Evolutionary conservation across 805 yeast species (phyloP).

Genomic region (Metschnikowia continentalis): DNA sequence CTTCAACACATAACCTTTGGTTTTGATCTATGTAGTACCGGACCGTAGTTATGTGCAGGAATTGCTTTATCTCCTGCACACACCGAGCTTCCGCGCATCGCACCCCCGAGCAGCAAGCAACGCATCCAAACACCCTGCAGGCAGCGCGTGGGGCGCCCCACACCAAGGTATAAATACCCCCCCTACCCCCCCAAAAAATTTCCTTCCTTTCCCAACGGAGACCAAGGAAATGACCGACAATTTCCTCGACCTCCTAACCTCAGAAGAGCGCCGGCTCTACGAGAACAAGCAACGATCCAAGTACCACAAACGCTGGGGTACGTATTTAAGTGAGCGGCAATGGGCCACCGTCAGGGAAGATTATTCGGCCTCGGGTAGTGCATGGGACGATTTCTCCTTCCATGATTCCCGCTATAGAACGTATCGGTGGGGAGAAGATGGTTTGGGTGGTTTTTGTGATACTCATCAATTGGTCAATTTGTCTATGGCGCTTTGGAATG

Average conservation of each 20-base stretch:
- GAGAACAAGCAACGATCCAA: slow-evolving; percentile 31
- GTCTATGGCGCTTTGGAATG: slow-evolving; percentile 90
- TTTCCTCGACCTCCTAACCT: slow-evolving; percentile 22
- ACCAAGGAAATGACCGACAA: slow-evolving; percentile 6
- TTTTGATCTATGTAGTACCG: too few relatives aligned
- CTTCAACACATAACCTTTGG: too few relatives aligned
- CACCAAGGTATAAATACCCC: background rate
- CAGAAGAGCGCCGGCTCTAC: slow-evolving; percentile 36
- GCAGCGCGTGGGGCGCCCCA: slow-evolving; percentile 1
- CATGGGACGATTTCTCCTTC: slow-evolving; percentile 86
- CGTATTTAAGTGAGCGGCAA: slow-evolving; percentile 81
- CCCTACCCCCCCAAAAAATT: background rate
- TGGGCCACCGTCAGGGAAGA: slow-evolving; percentile 79
- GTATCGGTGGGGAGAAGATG: slow-evolving; percentile 96
- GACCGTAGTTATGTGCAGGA: too few relatives aligned
- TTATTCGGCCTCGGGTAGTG: slow-evolving; percentile 80
- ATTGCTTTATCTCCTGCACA: background rate
- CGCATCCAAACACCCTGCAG: background rate
- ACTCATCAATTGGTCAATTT: slow-evolving; percentile 72
- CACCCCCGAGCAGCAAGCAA: slow-evolving; percentile 3
- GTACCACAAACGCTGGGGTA: slow-evolving; percentile 90
- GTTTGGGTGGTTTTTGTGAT: slow-evolving; percentile 85
- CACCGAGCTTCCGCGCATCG: background rate
- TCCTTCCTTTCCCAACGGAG: background rate
- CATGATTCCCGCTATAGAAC: slow-evolving; percentile 77